Evolutionary conservation across 106 monocot genomes (phyloP).

Genomic region (Apostasia shenzhenica): DNA sequence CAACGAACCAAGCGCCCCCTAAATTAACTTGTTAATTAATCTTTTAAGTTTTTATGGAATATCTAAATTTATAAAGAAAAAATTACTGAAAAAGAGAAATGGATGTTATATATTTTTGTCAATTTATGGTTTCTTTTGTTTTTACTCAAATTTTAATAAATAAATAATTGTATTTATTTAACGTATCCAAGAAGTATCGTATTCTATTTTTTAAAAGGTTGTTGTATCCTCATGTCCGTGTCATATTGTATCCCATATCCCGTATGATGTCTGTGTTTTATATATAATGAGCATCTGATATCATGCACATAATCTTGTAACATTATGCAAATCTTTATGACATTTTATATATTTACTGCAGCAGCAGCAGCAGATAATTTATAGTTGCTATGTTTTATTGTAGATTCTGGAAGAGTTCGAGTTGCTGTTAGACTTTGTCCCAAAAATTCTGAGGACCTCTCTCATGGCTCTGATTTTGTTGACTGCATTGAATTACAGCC

Average conservation of each 20-base stretch:
- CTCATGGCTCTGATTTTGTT: constrained; percentile 37
- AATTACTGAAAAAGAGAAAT: no score
- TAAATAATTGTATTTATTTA: no score
- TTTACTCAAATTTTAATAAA: no score
- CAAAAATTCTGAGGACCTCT: constrained; percentile 54
- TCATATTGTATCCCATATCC: neutral
- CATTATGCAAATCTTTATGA: neutral
- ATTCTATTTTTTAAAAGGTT: neutral
- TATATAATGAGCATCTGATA: neutral
- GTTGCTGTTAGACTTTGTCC: constrained; percentile 71
- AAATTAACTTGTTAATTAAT: no score
- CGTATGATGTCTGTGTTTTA: neutral
- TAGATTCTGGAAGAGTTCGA: constrained; percentile 66
- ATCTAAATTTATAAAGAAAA: no score
- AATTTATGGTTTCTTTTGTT: no score
- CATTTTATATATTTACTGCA: neutral
- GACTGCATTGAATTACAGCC: constrained; percentile 61
- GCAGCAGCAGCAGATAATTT: constrained; percentile 2
- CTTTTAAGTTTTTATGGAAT: no score
- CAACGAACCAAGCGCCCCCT: no score
- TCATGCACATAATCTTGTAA: neutral
- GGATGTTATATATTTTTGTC: no score
- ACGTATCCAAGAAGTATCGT: no score
- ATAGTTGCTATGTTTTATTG: neutral
- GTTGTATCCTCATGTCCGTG: no score